A percentile compares a stretch with the other conserved stretches of the same genome.
Conservation (phyloP, 345 rosid genomes). For the Rhizophora apiculata region DNA sequence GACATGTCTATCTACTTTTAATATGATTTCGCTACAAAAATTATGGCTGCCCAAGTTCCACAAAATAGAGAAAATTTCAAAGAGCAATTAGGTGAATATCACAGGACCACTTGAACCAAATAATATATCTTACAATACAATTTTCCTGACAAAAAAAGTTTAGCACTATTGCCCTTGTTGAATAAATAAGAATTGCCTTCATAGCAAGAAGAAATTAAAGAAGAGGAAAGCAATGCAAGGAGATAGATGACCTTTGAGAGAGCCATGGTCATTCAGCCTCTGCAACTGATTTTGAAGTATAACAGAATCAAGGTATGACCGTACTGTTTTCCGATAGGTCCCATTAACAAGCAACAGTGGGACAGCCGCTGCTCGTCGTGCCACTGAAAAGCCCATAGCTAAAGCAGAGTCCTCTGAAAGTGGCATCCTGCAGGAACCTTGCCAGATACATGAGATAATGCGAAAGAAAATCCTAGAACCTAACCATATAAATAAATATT, state of each 20-base stretch:
- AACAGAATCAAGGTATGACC: conserved; percentile 90
- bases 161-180: not conserved
- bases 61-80: too few relatives aligned
- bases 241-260: conserved; percentile 71
- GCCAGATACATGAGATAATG: conserved; percentile 8
- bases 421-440: conserved; percentile 53
- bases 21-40: too few relatives aligned
- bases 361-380: conserved; percentile 95
- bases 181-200: not conserved
- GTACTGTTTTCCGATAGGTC: conserved; percentile 85
- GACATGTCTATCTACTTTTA: too few relatives aligned
- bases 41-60: too few relatives aligned
- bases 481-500: not conserved
- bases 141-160: too few relatives aligned
- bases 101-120: too few relatives aligned
- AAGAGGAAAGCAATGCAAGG: not conserved
- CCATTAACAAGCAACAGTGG: conserved; percentile 96
- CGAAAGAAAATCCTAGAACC: not conserved
- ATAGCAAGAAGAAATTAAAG: not conserved
- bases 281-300: conserved; percentile 89
- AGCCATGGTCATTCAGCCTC: conserved; percentile 66
- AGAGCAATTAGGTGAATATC: too few relatives aligned
- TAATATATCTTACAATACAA: too few relatives aligned
- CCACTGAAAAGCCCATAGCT: conserved; percentile 98
- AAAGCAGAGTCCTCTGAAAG: conserved; percentile 98